Base-by-base conservation (phyloP, 2,329 filamentous ascomycete genomes). In the Eurotiales sp. region DNA sequence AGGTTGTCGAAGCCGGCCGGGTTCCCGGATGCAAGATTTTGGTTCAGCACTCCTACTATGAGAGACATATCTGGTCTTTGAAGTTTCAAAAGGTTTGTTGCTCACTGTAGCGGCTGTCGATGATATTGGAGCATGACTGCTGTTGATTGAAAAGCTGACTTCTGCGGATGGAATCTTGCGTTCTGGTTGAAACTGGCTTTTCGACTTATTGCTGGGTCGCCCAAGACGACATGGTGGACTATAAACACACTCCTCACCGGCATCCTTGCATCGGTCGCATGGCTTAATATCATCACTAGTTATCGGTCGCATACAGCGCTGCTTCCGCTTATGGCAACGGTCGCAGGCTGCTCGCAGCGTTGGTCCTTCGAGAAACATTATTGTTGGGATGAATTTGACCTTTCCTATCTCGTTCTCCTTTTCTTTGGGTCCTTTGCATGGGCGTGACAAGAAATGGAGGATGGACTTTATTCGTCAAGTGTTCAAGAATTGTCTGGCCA, bases 261-360 rank as follows among this genome's bases (percentile, higher is more conserved):
- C 47, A 23, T 50, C 47, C 36, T 30, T 37, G 15, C 47, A 50
- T 50, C 47, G 27, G 12, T 32, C 27, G 17, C 47, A 50, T 11
- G 39, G 29, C 11, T 36, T 25, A 22, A 43, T 43, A 15, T 50
- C 47, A n/a, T 37, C 41, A 11, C 25, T 12, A 8, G 37, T 15
- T 12, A 40, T 34, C 4, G 15, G n/a, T 19, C 47, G 47, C 17
- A 41, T 36, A 29, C 47, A 50, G 27, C 47, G 47, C 40, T 50
- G 47, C 29, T 50, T 50, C 17, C 47, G 39, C 40, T 50, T 50
- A 30, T 50, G 47, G 29, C 47, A 50, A 22, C 47, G 47, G 25
- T 50, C 47, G 29, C 47, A 50, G 21, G 47, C 47, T 22, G 32
- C 23, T 21, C 47, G 40, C 15, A 50, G 14, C n/a, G 23, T 5